A percentile compares a stretch with the other conserved stretches of the same genome.
Evolutionary conservation across 768 basidiomycete species (phyloP).

Genomic region (Filobasidium floriforme): DNA sequence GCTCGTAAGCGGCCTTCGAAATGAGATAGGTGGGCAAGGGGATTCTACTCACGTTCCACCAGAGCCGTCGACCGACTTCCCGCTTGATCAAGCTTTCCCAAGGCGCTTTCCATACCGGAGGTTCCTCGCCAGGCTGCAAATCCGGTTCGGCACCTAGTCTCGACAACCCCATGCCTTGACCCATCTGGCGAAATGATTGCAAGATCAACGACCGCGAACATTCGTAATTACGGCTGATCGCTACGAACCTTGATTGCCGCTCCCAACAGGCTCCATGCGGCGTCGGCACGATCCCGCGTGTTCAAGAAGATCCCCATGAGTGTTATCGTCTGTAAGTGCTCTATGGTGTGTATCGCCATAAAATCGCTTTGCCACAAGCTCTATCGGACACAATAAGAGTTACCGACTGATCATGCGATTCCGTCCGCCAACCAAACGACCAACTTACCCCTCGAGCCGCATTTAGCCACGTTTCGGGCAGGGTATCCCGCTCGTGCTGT

Average conservation of each 20-base stretch:
- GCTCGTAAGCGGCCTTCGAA: background rate
- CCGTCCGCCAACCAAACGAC: background rate
- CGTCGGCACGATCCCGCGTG: conserved; percentile 45
- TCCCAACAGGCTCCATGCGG: conserved; percentile 45
- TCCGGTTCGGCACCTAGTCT: conserved; percentile 44
- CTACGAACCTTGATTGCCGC: conserved; percentile 43
- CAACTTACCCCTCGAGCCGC: conserved; percentile 30
- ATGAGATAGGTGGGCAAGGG: background rate
- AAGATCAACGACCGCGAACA: background rate
- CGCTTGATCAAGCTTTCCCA: conserved; percentile 45
- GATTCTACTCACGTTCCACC: conserved; percentile 37
- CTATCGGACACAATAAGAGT: background rate
- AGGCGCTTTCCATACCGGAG: conserved; percentile 43
- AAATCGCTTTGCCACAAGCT: conserved; percentile 44
- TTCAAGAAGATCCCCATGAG: conserved; percentile 44
- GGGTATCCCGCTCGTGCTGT: conserved; percentile 32
- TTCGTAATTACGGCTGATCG: background rate
- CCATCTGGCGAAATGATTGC: conserved; percentile 31
- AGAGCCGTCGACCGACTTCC: conserved; percentile 43
- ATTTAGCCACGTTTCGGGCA: conserved; percentile 41
- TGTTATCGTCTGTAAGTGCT: conserved; percentile 40
- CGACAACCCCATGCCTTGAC: conserved; percentile 44
- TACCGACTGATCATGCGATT: too few relatives aligned
- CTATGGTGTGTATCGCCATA: conserved; percentile 38
- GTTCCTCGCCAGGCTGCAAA: conserved; percentile 29